phyloP scores from a whole-genome alignment of 441 rosid species.

The Pelargonium fulgidum region DNA sequence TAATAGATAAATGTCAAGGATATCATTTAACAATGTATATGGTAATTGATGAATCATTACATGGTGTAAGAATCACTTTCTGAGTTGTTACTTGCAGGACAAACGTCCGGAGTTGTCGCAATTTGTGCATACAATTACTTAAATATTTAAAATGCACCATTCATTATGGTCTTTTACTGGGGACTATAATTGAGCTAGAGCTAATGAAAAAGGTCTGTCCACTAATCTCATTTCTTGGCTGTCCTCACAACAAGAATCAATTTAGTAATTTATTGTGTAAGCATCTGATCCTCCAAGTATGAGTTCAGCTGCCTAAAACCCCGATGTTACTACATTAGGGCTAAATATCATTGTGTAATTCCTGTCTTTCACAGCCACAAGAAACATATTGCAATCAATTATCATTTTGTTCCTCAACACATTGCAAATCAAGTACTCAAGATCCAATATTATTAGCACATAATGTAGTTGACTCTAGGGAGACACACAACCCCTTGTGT shows the following conservation, averaged over 20 bases:
- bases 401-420: neutral
- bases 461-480: no score
- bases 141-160: neutral
- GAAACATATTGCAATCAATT: slow-evolving; percentile 8
- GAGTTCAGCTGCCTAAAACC: neutral
- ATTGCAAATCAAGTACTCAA: no score
- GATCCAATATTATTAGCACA: no score
- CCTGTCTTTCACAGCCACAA: neutral
- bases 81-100: no score
- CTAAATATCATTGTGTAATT: neutral
- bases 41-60: no score
- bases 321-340: neutral
- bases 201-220: neutral
- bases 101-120: no score
- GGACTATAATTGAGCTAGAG: neutral
- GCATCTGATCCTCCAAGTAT: neutral
- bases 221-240: neutral
- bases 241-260: neutral
- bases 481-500: no score
- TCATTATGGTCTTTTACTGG: neutral
- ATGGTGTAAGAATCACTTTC: no score
- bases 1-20: no score
- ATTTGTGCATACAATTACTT: no score
- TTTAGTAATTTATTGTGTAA: neutral
- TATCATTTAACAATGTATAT: no score